These are phyloP conservation scores for Deinandra increscens DNA, from an alignment of 129 eudicot species.

Conservation along the genomic window DNA sequence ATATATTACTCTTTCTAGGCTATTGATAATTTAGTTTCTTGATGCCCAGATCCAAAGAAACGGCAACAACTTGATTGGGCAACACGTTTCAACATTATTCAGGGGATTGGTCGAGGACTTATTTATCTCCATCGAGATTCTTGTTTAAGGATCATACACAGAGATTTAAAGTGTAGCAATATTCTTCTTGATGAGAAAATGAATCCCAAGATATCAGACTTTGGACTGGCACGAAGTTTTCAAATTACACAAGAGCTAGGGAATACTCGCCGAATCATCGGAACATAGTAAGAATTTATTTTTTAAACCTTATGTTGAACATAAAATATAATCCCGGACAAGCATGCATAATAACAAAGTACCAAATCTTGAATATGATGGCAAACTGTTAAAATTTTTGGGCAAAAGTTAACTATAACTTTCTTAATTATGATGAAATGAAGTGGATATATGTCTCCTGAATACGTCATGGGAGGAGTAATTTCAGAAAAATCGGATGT, in stretches of 20 bases:
- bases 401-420: not conserved
- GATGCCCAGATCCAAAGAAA: conserved; percentile 37
- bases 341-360: not conserved
- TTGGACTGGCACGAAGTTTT: conserved; percentile 49
- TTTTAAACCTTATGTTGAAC: not conserved
- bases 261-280: conserved; percentile 39
- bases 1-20: not conserved
- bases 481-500: conserved; percentile 46
- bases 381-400: not conserved
- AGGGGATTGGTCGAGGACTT: conserved; percentile 40
- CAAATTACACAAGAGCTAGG: conserved; percentile 34
- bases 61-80: conserved; percentile 37
- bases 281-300: conserved; percentile 37
- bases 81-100: conserved; percentile 40
- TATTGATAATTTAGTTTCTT: not conserved
- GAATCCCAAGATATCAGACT: conserved; percentile 54
- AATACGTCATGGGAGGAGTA: conserved; percentile 38
- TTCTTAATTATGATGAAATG: conserved; percentile 21
- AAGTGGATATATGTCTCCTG: conserved; percentile 53
- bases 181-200: conserved; percentile 42
- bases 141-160: conserved; percentile 46
- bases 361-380: conserved; percentile 13
- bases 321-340: not conserved
- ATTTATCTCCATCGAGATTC: conserved; percentile 54
- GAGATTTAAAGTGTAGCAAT: conserved; percentile 48